A percentile compares a stretch with the other conserved stretches of the same genome.
phyloP scores from a whole-genome alignment of 2,329 filamentous ascomycete species.

The Dactylellina cionopaga region DNA sequence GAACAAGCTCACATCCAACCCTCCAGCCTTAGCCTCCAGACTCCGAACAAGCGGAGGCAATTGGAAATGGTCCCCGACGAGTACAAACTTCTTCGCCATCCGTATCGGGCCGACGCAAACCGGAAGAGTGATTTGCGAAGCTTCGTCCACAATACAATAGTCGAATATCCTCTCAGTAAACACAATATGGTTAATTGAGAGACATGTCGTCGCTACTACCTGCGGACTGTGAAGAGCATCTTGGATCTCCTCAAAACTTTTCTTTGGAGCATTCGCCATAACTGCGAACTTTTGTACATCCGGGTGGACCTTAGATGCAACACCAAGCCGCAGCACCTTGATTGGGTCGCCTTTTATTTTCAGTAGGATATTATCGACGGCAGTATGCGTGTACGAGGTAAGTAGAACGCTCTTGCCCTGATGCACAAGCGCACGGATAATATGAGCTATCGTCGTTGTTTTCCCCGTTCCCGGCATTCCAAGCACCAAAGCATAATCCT shows the following conservation, averaged over 20 bases:
- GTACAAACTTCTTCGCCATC: conserved; percentile 89
- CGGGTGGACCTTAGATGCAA: conserved; percentile 74
- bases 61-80: conserved; percentile 97
- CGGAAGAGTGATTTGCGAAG: conserved; percentile 94
- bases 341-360: conserved; percentile 85
- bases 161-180: conserved; percentile 92
- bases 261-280: conserved; percentile 77
- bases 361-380: conserved; percentile 95
- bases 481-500: conserved; percentile 94
- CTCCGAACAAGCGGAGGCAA: conserved; percentile 94
- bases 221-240: conserved; percentile 84
- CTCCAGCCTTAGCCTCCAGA: conserved; percentile 83
- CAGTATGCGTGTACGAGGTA: conserved; percentile 95
- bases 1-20: conserved; percentile 92
- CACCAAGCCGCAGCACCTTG: conserved; percentile 84
- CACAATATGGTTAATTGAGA: conserved; percentile 87
- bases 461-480: conserved; percentile 99
- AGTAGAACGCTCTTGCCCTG: conserved; percentile 92
- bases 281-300: conserved; percentile 87
- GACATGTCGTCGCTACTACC: conserved; percentile 92
- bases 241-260: conserved; percentile 82
- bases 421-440: conserved; percentile 86
- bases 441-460: conserved; percentile 97
- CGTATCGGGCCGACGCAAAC: conserved; percentile 94
- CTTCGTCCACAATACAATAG: conserved; percentile 98